phyloP scores from a whole-genome alignment of 1,139 yeast genomes.

The Lodderomyces margitis region DNA sequence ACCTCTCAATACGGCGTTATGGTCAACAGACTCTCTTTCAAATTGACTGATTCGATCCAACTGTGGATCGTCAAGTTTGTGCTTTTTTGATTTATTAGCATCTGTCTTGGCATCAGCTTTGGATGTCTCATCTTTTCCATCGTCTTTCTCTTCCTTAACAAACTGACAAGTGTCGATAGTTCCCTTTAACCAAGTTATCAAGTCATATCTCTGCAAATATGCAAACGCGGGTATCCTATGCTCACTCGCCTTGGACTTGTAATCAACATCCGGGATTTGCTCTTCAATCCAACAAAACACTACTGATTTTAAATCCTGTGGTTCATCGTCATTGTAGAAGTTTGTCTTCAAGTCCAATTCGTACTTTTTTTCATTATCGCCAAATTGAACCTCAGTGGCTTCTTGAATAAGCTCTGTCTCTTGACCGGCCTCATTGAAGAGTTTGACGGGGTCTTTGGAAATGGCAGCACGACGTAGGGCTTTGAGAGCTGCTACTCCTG shows the following conservation, averaged over 20 bases:
- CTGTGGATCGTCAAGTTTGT: constrained; percentile 51
- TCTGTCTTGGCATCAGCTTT: constrained; percentile 7
- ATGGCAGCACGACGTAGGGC: constrained; percentile 26
- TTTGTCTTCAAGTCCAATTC: constrained; percentile 51
- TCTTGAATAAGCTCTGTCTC: constrained; percentile 27
- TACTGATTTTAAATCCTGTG: constrained; percentile 59
- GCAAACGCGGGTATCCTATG: constrained; percentile 68
- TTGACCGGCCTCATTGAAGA: constrained; percentile 21
- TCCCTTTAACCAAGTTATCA: constrained; percentile 79
- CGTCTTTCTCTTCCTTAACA: constrained; percentile 28
- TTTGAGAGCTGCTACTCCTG: constrained; percentile 13
- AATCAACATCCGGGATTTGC: constrained; percentile 78
- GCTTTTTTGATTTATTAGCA: constrained; percentile 19
- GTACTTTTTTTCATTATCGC: constrained; percentile 19
- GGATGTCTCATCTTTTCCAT: constrained; percentile 10
- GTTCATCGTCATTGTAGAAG: constrained; percentile 52
- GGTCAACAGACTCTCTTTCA: constrained; percentile 73
- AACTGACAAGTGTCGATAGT: constrained; percentile 56
- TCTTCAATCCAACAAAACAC: constrained; percentile 79
- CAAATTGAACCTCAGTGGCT: constrained; percentile 37
- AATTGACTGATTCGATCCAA: constrained; percentile 51
- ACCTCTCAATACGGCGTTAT: constrained; percentile 79
- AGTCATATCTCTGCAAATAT: constrained; percentile 82
- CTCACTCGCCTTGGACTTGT: constrained; percentile 69
- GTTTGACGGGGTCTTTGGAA: constrained; percentile 23